A percentile compares a stretch with the other conserved stretches of the same genome.
Conservation (phyloP, 2,329 filamentous ascomycete genomes). For the Xylariaceae sp. region DNA sequence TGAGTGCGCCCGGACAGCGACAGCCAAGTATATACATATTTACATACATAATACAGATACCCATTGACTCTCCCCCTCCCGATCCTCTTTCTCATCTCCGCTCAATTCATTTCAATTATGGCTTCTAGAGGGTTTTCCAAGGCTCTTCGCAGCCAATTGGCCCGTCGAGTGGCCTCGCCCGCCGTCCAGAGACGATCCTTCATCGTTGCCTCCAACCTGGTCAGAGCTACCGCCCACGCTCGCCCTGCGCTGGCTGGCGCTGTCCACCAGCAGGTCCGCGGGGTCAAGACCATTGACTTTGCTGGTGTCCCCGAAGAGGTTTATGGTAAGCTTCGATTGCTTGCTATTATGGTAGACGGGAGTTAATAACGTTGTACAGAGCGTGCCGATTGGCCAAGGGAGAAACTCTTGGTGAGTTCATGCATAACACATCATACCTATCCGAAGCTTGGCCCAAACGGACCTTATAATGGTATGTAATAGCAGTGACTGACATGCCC, state of each 20-base stretch:
- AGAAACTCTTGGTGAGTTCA: conserved; percentile 88
- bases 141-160: conserved; percentile 64
- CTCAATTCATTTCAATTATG: conserved; percentile 60
- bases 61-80: conserved; percentile 25
- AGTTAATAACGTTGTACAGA: conserved; percentile 58
- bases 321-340: conserved; percentile 67
- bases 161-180: conserved; percentile 65
- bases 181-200: conserved; percentile 65
- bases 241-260: conserved; percentile 46
- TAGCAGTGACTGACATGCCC: conserved; percentile 15
- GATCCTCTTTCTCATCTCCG: conserved; percentile 38
- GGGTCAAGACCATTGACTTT: conserved; percentile 99
- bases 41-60: conserved; percentile 8
- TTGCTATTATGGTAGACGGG: conserved; percentile 3
- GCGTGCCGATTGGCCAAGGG: conserved; percentile 96
- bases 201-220: conserved; percentile 60
- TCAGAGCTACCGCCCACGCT: conserved; percentile 54
- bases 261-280: conserved; percentile 69
- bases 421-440: neutral
- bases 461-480: neutral
- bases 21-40: too few relatives aligned
- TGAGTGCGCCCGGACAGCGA: too few relatives aligned
- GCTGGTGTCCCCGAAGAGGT: conserved; percentile 93
- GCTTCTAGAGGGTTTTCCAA: conserved; percentile 75
- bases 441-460: conserved; percentile 5